phyloP scores from a whole-genome alignment of 78 protist species.

The Dictyostelium citrinum region DNA sequence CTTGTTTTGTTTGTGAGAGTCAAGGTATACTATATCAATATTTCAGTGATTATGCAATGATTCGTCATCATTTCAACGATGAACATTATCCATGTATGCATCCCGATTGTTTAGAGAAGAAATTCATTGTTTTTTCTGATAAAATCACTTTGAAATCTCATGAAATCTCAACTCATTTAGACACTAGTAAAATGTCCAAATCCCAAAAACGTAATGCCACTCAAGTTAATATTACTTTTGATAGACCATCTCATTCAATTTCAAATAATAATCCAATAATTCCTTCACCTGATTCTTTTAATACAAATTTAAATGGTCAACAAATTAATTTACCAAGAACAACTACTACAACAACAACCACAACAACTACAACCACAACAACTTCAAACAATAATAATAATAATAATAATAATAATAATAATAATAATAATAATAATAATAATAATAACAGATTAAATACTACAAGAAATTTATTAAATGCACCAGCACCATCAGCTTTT shows the following conservation, averaged over 20 bases:
- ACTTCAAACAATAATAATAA: background rate
- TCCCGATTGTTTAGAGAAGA: constrained; percentile 67
- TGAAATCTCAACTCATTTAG: constrained; percentile 47
- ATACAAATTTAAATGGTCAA: background rate
- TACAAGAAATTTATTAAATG: background rate
- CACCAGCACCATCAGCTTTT: constrained; percentile 29
- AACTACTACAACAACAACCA: background rate
- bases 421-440: constrained; percentile 1
- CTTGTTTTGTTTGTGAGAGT: constrained; percentile 67
- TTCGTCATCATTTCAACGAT: constrained; percentile 52
- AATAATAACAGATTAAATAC: background rate
- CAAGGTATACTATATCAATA: constrained; percentile 65
- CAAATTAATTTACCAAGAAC: background rate
- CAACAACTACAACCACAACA: background rate
- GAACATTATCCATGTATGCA: constrained; percentile 72
- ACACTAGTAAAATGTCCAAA: constrained; percentile 18
- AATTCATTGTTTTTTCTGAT: constrained; percentile 65
- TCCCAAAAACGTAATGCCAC: background rate
- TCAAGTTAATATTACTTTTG: constrained; percentile 11
- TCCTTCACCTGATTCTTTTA: background rate
- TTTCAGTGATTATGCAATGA: constrained; percentile 45
- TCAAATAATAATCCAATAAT: background rate
- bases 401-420: background rate
- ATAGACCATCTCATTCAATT: background rate
- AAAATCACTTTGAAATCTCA: constrained; percentile 34